A percentile compares a stretch with the other conserved stretches of the same genome.
These are phyloP conservation scores for Xylaria hypoxylon DNA, from an alignment of 2,329 filamentous ascomycete genomes.

Conservation along the genomic window DNA sequence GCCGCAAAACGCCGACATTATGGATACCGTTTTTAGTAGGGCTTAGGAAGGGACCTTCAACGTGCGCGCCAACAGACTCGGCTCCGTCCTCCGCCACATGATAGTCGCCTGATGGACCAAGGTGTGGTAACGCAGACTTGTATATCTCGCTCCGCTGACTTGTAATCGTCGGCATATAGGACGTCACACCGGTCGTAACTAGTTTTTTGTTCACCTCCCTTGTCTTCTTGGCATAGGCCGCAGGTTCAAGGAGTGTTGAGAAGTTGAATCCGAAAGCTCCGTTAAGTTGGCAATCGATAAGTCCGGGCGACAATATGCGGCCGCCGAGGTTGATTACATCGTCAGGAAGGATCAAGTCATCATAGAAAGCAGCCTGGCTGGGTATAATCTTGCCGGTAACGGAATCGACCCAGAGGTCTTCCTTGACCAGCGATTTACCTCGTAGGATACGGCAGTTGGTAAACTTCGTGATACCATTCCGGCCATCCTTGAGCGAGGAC, in stretches of 20 bases:
- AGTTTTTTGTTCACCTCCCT: constrained; percentile 77
- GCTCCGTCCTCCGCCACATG: constrained; percentile 76
- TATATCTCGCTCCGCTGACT: constrained; percentile 86
- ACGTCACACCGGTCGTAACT: constrained; percentile 84
- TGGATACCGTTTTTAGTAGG: constrained; percentile 89
- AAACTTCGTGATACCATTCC: constrained; percentile 78
- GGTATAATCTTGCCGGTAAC: constrained; percentile 83
- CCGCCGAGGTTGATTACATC: constrained; percentile 82
- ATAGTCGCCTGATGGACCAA: constrained; percentile 75
- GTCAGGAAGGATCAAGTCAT: constrained; percentile 76
- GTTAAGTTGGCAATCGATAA: constrained; percentile 94
- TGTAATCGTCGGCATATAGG: constrained; percentile 86
- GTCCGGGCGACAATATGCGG: constrained; percentile 84
- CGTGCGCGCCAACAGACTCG: constrained; percentile 89
- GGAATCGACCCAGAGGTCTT: constrained; percentile 91
- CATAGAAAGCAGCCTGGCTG: constrained; percentile 75
- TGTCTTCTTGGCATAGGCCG: constrained; percentile 78
- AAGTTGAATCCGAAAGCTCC: constrained; percentile 95
- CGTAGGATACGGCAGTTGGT: constrained; percentile 86
- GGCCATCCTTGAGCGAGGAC: constrained; percentile 60
- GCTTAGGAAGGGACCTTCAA: constrained; percentile 89
- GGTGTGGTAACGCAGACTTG: constrained; percentile 79
- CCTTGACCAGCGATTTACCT: constrained; percentile 73
- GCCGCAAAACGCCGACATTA: constrained; percentile 76
- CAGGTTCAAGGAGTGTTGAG: constrained; percentile 76